These are phyloP conservation scores for Rhodosporidiobolus odoratus DNA, from an alignment of 768 basidiomycete species.

Conservation along the genomic window DNA sequence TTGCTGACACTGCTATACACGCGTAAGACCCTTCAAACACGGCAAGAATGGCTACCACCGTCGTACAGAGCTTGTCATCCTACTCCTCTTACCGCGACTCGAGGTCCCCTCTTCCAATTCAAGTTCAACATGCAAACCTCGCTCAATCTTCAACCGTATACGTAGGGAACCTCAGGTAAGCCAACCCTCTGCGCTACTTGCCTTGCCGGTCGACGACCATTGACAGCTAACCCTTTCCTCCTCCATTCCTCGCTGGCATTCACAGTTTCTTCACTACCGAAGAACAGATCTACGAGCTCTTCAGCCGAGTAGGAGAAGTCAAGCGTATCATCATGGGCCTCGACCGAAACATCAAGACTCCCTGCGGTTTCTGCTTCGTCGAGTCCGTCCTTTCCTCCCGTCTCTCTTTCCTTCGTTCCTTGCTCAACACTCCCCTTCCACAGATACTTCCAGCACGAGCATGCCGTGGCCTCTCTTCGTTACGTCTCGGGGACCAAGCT, in stretches of 20 bases:
- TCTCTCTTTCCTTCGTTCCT: no score
- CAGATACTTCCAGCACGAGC: slow-evolving; percentile 80
- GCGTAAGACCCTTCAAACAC: neutral
- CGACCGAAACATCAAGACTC: slow-evolving; percentile 86
- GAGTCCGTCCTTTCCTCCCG: slow-evolving; percentile 49
- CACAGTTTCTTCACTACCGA: slow-evolving; percentile 78
- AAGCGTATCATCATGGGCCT: slow-evolving; percentile 94
- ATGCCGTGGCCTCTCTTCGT: slow-evolving; percentile 85
- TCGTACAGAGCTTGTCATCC: slow-evolving; percentile 77
- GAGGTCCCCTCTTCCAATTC: slow-evolving; percentile 49
- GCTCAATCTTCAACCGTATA: slow-evolving; percentile 56
- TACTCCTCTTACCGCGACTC: slow-evolving; percentile 98
- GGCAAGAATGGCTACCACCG: slow-evolving; percentile 54
- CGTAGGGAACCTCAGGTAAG: slow-evolving; percentile 55
- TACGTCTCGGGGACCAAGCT: slow-evolving; percentile 97
- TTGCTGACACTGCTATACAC: no score
- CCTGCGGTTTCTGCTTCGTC: slow-evolving; percentile 92
- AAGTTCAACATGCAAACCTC: slow-evolving; percentile 19
- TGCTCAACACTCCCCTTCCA: neutral
- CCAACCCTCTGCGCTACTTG: no score
- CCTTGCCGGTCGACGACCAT: no score
- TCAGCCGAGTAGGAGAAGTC: slow-evolving; percentile 52
- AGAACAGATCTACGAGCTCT: slow-evolving; percentile 91
- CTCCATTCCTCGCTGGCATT: slow-evolving; percentile 21
- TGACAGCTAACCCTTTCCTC: no score